Conservation (phyloP, 2,329 filamentous ascomycete species). For the Periglandula ipomoeae region DNA sequence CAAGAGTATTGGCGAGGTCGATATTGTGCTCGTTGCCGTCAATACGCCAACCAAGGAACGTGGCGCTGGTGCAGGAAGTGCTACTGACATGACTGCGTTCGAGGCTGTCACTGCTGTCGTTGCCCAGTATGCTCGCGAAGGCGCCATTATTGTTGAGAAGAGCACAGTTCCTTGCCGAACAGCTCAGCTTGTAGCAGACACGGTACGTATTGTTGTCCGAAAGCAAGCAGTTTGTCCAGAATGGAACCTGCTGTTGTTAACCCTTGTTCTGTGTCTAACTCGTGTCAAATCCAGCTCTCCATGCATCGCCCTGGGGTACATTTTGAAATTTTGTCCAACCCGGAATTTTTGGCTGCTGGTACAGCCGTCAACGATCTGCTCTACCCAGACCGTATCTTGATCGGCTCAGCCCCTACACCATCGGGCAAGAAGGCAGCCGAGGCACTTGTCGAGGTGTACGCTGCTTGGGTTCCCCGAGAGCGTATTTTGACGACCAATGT, state of each 20-base stretch:
- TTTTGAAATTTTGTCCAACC: slow-evolving; percentile 73
- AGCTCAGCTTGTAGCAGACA: slow-evolving; percentile 59
- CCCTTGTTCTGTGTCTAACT: no score
- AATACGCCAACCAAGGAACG: slow-evolving; percentile 70
- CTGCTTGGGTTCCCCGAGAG: slow-evolving; percentile 57
- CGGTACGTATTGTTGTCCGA: slow-evolving; percentile 47
- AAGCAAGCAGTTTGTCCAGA: no score
- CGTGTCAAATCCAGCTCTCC: slow-evolving; percentile 32
- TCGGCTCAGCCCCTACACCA: slow-evolving; percentile 56
- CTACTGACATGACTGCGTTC: slow-evolving; percentile 63
- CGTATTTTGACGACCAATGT: slow-evolving; percentile 65
- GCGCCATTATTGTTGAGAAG: slow-evolving; percentile 73
- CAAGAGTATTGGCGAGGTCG: slow-evolving; percentile 53
- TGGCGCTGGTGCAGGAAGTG: slow-evolving; percentile 59
- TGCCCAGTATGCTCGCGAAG: slow-evolving; percentile 54
- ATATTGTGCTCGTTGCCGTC: slow-evolving; percentile 67
- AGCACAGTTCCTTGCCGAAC: slow-evolving; percentile 71
- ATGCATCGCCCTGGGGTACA: slow-evolving; percentile 52
- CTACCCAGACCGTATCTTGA: slow-evolving; percentile 63
- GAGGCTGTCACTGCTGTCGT: slow-evolving; percentile 62
- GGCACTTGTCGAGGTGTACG: slow-evolving; percentile 57
- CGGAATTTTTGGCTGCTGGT: slow-evolving; percentile 72
- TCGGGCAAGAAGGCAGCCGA: slow-evolving; percentile 53
- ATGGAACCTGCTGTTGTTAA: no score
- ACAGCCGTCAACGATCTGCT: slow-evolving; percentile 65